These are phyloP conservation scores for Neurospora sp. DNA, from an alignment of 495 filamentous ascomycete genomes.

Conservation along the genomic window DNA sequence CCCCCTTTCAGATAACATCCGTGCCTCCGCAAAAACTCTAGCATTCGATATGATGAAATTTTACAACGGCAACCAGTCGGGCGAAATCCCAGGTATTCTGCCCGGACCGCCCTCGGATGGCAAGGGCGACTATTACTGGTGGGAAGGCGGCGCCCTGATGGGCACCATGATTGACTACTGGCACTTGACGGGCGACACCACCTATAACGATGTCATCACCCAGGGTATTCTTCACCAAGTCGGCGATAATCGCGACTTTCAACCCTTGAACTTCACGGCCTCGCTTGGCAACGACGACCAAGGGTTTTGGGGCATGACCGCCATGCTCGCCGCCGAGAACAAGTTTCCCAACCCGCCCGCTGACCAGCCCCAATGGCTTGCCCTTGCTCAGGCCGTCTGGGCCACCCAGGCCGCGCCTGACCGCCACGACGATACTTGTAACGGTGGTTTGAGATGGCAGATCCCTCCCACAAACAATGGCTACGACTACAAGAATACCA, in stretches of 20 bases:
- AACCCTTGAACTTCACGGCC: slow-evolving; percentile 60
- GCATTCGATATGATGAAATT: slow-evolving; percentile 56
- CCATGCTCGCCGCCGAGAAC: slow-evolving; percentile 65
- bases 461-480: slow-evolving; percentile 66
- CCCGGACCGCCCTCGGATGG: slow-evolving; percentile 39
- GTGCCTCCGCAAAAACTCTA: slow-evolving; percentile 47
- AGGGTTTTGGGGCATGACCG: slow-evolving; percentile 73
- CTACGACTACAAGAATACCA: slow-evolving; percentile 76
- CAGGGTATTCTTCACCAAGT: slow-evolving; percentile 55
- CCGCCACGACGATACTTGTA: slow-evolving; percentile 50
- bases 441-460: slow-evolving; percentile 71
- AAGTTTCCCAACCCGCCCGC: slow-evolving; percentile 53
- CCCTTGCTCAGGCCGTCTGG: slow-evolving; percentile 66
- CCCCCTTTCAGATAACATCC: slow-evolving; percentile 44
- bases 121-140: slow-evolving; percentile 49
- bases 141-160: slow-evolving; percentile 42
- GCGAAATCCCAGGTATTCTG: slow-evolving; percentile 56
- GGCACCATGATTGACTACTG: slow-evolving; percentile 60
- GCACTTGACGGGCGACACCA: slow-evolving; percentile 55
- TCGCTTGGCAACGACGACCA: slow-evolving; percentile 76
- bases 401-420: slow-evolving; percentile 55
- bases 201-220: slow-evolving; percentile 50
- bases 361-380: slow-evolving; percentile 60
- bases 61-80: slow-evolving; percentile 54
- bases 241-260: slow-evolving; percentile 48